These are phyloP conservation scores for Chaetomium fimeti DNA, from an alignment of 495 filamentous ascomycete genomes.

Conservation along the genomic window DNA sequence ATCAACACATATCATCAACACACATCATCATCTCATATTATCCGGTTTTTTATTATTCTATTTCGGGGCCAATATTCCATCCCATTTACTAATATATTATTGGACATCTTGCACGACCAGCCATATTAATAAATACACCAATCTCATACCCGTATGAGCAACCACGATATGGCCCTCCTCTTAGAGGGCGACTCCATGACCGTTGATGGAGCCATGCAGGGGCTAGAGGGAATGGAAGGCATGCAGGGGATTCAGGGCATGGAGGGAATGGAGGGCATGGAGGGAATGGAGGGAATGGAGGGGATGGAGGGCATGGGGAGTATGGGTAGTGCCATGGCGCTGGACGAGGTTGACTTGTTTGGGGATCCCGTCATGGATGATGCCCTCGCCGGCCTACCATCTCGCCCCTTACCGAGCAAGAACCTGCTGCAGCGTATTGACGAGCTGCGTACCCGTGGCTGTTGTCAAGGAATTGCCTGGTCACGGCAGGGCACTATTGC, in stretches of 20 bases:
- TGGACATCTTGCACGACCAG: not conserved
- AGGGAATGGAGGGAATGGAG: conserved; percentile 9
- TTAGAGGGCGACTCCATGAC: conserved; percentile 29
- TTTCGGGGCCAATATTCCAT: too few relatives aligned
- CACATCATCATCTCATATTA: not conserved
- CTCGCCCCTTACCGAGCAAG: conserved; percentile 55
- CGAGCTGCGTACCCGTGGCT: conserved; percentile 74
- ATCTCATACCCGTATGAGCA: conserved; percentile 22
- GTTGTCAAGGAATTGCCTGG: conserved; percentile 87
- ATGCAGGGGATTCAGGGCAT: conserved; percentile 13
- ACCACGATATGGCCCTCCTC: conserved; percentile 42
- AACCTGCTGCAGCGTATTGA: conserved; percentile 71
- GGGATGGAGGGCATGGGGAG: conserved; percentile 23
- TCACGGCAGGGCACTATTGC: conserved; percentile 86
- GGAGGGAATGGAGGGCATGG: conserved; percentile 12
- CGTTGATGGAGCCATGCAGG: conserved; percentile 9
- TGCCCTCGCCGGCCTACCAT: conserved; percentile 51
- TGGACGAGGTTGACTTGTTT: conserved; percentile 75
- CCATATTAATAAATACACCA: not conserved
- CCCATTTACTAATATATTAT: not conserved
- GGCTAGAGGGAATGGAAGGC: too few relatives aligned
- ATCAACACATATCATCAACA: too few relatives aligned
- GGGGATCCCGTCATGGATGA: conserved; percentile 58
- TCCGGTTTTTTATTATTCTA: too few relatives aligned
- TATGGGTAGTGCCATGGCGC: conserved; percentile 44